Base-by-base conservation (phyloP, 768 basidiomycete genomes). In the Mycena capillaripes region DNA sequence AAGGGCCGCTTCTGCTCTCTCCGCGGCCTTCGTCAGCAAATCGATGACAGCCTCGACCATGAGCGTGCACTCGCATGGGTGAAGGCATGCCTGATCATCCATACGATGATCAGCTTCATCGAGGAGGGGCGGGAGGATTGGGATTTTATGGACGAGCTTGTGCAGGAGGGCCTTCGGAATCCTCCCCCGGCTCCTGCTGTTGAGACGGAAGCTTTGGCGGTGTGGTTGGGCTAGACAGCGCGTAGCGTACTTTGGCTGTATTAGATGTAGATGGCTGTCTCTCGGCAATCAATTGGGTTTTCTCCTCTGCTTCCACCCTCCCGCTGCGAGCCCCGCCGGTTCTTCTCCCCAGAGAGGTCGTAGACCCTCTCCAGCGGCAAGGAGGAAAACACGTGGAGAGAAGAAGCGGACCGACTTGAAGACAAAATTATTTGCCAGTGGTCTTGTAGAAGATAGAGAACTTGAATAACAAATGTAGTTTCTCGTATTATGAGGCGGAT, bases 1-100 rank as follows among this genome's bases (percentile, higher is more conserved):
- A 82, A 81, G 63, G 79, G 79, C 27, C 69, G 80, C 0, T 80
- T 81, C 60, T 38, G 30, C 4, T 80, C 76, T n/a, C 61, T 82
- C 77, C n/a, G n/a, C n/a, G n/a, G n/a, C n/a, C n/a, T n/a, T n/a
- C n/a, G n/a, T n/a, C n/a, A n/a, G n/a, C n/a, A 79, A 23, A 80
- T 81, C 29, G 66, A 79, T n/a, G 71, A 78, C 68, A 52, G 50
- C 0, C 4, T 29, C 5, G 77, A 77, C 40, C 68, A 69, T 17
- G 58, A 50, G 23, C 68, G 60, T 19, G 68, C 68, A 5, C 48
- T 69, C 1, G 68, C 46, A 21, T 69, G 68, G 68, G 53, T 69
- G 1, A 59, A 60, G 10, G 52, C 60, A 7, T 69, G 60, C 32
- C 14, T 69, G 10, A 11, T 69, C 19, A 69, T 69, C 12, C 59